Base-by-base conservation (phyloP, 2,329 filamentous ascomycete genomes). In the Arachnopeziza araneosa region DNA sequence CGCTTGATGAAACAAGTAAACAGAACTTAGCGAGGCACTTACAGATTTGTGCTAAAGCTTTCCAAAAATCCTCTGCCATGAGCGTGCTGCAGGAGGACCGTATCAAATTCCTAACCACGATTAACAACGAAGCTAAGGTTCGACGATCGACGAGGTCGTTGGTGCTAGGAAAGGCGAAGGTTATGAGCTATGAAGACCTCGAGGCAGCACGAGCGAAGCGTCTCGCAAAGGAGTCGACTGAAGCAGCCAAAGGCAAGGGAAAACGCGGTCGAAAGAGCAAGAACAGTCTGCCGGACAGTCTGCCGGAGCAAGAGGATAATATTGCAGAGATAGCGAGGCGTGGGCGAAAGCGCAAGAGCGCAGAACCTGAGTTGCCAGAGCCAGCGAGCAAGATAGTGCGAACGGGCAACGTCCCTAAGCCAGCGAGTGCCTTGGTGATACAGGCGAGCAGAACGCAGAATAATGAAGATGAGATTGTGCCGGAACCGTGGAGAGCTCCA, bases 51-150 rank as follows among this genome's bases (percentile, higher is more conserved):
- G 24, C 50, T 22, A 57, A 57, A 52, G 55, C 55, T 53, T 36
- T 24, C 26, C 14, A 57, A 24, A 48, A 48, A 53, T 52, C 55
- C 50, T 61, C 58, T 65, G 67, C 68, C 22, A 44, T 67, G 56
- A 24, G 58, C 61, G 22, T 67, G 50, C 64, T 73, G 22, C 65
- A 68, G 36, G 50, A 69, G 52, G 60, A 73, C 56, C 56, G 66
- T 57, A 70, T 68, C 60, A 32, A 62, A 49, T 62, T 72, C 55
- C 64, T 74, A 52, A 57, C 59, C 50, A 57, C 61, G 59, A 65
- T 68, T 8, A 59, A 54, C 22, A 61, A 63, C 50, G 52, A 63
- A 57, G 53, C 54, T 56, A 61, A 63, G 36, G 59, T 62, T 60
- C 51, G 54, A 22, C 54, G 51, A 50, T 63, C 56, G 23, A 62